These are phyloP conservation scores for Phyllosticta capitalensis DNA, from an alignment of 2,329 filamentous ascomycete genomes.

Conservation along the genomic window DNA sequence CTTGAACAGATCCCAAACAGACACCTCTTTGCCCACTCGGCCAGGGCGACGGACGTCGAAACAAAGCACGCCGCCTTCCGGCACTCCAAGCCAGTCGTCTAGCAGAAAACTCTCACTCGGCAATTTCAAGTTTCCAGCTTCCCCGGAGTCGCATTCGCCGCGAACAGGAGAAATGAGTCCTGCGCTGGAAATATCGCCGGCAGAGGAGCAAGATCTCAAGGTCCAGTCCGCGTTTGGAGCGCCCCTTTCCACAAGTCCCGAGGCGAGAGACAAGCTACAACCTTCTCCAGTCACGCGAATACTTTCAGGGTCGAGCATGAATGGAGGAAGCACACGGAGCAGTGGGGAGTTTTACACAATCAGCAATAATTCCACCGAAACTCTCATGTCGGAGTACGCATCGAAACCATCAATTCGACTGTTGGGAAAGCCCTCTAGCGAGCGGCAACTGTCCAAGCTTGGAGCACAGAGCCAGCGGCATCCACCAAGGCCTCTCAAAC, in stretches of 20 bases:
- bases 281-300: constrained; percentile 54
- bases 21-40: constrained; percentile 22
- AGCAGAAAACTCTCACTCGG: constrained; percentile 30
- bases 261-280: constrained; percentile 40
- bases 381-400: constrained; percentile 77
- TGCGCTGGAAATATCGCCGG: constrained; percentile 7
- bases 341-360: constrained; percentile 92
- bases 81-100: constrained; percentile 27
- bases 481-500: constrained; percentile 29
- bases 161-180: constrained; percentile 5
- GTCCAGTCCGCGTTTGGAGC: not conserved
- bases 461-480: constrained; percentile 12
- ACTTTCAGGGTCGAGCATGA: constrained; percentile 66
- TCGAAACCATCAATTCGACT: constrained; percentile 28
- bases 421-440: not conserved
- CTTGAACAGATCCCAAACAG: constrained; percentile 18
- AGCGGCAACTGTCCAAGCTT: constrained; percentile 17
- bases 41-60: constrained; percentile 12
- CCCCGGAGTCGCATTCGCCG: constrained; percentile 14
- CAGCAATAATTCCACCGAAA: constrained; percentile 93
- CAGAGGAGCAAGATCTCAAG: not conserved
- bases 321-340: constrained; percentile 68
- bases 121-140: constrained; percentile 50
- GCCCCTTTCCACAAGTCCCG: not conserved
- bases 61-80: constrained; percentile 12